These are phyloP conservation scores for Neocucurbitaria cava DNA, from an alignment of 2,329 filamentous ascomycete genomes.

Conservation along the genomic window DNA sequence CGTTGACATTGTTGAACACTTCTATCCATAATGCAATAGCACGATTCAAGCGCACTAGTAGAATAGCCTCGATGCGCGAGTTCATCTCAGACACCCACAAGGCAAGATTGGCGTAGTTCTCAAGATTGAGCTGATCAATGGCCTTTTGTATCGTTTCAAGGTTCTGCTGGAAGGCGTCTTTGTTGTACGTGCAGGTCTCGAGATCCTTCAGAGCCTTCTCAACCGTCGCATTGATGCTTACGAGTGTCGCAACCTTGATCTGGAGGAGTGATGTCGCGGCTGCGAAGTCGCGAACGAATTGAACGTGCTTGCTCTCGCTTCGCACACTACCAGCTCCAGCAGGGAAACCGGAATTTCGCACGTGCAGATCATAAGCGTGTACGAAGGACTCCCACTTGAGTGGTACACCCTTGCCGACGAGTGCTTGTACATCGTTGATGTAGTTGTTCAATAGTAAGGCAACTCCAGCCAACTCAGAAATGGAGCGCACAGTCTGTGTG, in stretches of 20 bases:
- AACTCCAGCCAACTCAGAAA: conserved; percentile 85
- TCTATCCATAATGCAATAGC: conserved; percentile 88
- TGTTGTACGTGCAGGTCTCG: conserved; percentile 82
- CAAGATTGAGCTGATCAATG: conserved; percentile 94
- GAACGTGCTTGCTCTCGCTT: conserved; percentile 89
- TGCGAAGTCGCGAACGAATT: conserved; percentile 95
- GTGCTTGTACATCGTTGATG: conserved; percentile 83
- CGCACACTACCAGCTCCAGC: conserved; percentile 65
- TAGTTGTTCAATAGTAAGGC: conserved; percentile 89
- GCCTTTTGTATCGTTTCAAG: conserved; percentile 87
- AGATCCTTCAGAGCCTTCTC: conserved; percentile 86
- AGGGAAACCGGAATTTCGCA: conserved; percentile 67
- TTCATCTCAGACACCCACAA: conserved; percentile 93
- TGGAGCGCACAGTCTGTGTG: conserved; percentile 83
- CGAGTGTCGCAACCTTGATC: conserved; percentile 80
- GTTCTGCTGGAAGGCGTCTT: conserved; percentile 77
- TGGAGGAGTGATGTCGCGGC: conserved; percentile 86
- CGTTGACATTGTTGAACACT: conserved; percentile 69
- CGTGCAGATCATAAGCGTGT: conserved; percentile 91
- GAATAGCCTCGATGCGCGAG: conserved; percentile 77
- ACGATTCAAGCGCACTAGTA: conserved; percentile 81
- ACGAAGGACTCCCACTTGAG: conserved; percentile 98
- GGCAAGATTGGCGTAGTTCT: conserved; percentile 92
- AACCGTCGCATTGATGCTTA: conserved; percentile 78
- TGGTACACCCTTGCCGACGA: conserved; percentile 86